Percentiles rank a stretch among this genome's conserved stretches.
phyloP scores from a whole-genome alignment of 768 basidiomycete species.

The Tulasnella sp. region DNA sequence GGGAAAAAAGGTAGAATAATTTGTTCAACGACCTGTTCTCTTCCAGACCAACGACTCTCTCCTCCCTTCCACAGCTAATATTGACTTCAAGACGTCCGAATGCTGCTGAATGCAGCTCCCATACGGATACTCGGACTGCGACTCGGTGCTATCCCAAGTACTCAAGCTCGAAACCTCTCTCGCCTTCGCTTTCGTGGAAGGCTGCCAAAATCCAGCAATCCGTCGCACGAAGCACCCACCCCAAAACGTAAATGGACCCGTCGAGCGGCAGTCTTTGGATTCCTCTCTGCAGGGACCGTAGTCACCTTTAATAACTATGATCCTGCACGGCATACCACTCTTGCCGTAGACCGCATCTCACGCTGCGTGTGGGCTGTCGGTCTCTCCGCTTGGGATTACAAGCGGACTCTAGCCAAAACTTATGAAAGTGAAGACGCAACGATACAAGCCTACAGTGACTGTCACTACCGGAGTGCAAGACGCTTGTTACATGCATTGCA shows the following conservation, averaged over 20 bases:
- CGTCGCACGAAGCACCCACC: not conserved
- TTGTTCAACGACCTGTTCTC: not conserved
- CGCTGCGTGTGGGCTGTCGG: constrained; percentile 47
- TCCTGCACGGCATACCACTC: constrained; percentile 67
- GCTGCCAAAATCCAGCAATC: constrained; percentile 7
- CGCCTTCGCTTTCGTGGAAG: constrained; percentile 6
- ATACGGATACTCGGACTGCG: constrained; percentile 1
- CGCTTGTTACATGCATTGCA: constrained; percentile 79
- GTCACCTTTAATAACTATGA: constrained; percentile 60
- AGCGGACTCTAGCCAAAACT: constrained; percentile 55
- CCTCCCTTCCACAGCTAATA: not conserved
- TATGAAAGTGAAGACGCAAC: constrained; percentile 54
- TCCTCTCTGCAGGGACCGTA: constrained; percentile 6
- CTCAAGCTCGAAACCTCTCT: not conserved
- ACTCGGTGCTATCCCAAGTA: not conserved
- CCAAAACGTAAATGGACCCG: constrained; percentile 23
- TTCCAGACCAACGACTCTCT: not conserved
- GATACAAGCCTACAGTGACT: constrained; percentile 60
- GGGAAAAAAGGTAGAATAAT: constrained; percentile 6
- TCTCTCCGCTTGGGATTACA: constrained; percentile 66
- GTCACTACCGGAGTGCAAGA: constrained; percentile 78
- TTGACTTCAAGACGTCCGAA: constrained; percentile 15
- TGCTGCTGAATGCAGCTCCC: constrained; percentile 6
- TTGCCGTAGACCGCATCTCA: constrained; percentile 46
- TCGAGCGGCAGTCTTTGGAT: not conserved